These are phyloP conservation scores for Candida labiduridarum DNA, from an alignment of 1,139 yeast genomes.

Conservation along the genomic window DNA sequence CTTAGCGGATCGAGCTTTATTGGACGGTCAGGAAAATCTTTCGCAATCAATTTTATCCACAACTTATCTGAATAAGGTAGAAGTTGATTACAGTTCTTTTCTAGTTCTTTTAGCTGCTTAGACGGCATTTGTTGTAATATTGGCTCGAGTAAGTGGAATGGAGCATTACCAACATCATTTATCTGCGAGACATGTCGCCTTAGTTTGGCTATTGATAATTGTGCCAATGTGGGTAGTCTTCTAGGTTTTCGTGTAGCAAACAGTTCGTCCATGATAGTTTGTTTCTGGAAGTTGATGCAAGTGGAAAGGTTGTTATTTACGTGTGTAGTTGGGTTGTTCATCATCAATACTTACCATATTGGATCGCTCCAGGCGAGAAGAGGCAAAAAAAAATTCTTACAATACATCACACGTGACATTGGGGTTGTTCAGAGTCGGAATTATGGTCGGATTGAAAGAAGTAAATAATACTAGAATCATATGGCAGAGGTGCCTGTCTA, in stretches of 20 bases:
- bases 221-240: slow-evolving; percentile 24
- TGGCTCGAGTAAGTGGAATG: slow-evolving; percentile 50
- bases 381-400: too few relatives aligned
- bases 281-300: background rate
- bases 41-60: slow-evolving; percentile 49
- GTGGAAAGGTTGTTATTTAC: background rate
- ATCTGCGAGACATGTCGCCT: slow-evolving; percentile 18
- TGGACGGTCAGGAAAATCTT: slow-evolving; percentile 54
- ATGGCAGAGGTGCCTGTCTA: too few relatives aligned
- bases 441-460: too few relatives aligned
- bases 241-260: slow-evolving; percentile 53
- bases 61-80: slow-evolving; percentile 52
- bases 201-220: slow-evolving; percentile 11
- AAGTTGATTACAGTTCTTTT: slow-evolving; percentile 43
- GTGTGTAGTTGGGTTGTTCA: too few relatives aligned
- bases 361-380: too few relatives aligned
- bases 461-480: too few relatives aligned
- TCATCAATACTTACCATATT: too few relatives aligned
- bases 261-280: slow-evolving; percentile 42
- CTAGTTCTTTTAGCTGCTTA: slow-evolving; percentile 50
- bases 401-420: too few relatives aligned
- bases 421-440: too few relatives aligned
- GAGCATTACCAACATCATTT: slow-evolving; percentile 48
- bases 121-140: slow-evolving; percentile 46
- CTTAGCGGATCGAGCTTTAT: slow-evolving; percentile 12